Base-by-base conservation (phyloP, 208 protist genomes). In the Strigomonas galati region DNA sequence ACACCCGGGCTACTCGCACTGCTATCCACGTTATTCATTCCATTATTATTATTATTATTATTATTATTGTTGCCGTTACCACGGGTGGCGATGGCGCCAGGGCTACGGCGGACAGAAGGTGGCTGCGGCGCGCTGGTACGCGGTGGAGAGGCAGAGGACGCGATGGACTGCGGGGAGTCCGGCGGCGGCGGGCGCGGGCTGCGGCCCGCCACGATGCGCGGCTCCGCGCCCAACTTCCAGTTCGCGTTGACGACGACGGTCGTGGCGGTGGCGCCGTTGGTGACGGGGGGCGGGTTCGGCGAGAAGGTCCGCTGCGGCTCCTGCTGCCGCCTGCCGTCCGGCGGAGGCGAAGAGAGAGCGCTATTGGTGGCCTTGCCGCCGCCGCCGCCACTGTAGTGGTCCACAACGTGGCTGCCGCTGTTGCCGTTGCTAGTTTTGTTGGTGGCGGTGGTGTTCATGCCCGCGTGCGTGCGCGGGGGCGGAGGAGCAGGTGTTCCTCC, bases 341-440 rank as follows among this genome's bases (percentile, higher is more conserved):
- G 17, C 44, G 59, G 19, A 4, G 44, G 3, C 12, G 19, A 21
- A 6, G 4, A 24, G 27, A 26, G 30, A 0, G 57, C 17, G 21
- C 44, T 10, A 43, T 43, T 32, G 30, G 24, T 27, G 0, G 31
- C 43, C 19, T 12, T 51, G 2, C n/a, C 43, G 49, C 37, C 19
- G 35, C 0, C 58, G 40, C 17, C 5, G 65, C 46, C 26, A 53
- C 49, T 24, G 43, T 24, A 37, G 28, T 55, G 49, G 1, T 64
- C 40, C 26, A 37, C 30, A n/a, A n/a, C n/a, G n/a, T n/a, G n/a
- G n/a, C 3, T 43, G 48, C 35, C 35, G 58, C 14, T 59, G 49
- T 31, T 61, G 48, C 26, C 32, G 9, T 30, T 62, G 37, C 32
- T 62, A 31, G 32, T 64, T 19, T 10, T 24, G 35, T 46, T 30